Percentiles rank a stretch among this genome's conserved stretches.
phyloP scores from a whole-genome alignment of 2,329 filamentous ascomycete species.

The Bipolaris cookei region DNA sequence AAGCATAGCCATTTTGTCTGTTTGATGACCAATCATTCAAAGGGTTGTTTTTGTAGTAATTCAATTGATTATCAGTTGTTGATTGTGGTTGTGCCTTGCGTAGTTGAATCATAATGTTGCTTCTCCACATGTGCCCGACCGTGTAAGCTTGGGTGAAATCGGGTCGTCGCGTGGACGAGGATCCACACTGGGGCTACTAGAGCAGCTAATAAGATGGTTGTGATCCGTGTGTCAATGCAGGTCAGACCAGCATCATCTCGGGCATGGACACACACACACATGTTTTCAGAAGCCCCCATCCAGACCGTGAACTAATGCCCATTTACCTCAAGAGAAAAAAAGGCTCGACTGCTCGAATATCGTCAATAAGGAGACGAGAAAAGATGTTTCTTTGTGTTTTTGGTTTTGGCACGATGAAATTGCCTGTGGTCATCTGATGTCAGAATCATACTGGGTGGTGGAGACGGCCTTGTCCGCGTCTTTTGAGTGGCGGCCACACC shows the following conservation, averaged over 20 bases:
- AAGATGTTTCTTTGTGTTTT: neutral
- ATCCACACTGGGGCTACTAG: conserved; percentile 16
- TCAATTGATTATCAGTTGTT: neutral
- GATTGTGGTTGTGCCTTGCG: neutral
- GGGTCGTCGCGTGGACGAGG: conserved; percentile 9
- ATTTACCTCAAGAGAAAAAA: conserved; percentile 1
- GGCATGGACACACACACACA: conserved; percentile 10
- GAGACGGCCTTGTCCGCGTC: neutral
- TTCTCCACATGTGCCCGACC: neutral
- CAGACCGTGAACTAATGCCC: conserved; percentile 8
- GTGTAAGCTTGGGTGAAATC: conserved; percentile 5
- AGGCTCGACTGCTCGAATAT: neutral
- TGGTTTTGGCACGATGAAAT: neutral
- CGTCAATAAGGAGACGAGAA: neutral
- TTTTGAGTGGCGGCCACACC: neutral
- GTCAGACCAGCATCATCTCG: conserved; percentile 19
- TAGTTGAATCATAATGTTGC: conserved; percentile 1
- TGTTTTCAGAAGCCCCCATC: conserved; percentile 10
- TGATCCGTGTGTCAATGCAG: conserved; percentile 19
- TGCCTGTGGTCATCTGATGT: neutral
- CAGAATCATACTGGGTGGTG: neutral
- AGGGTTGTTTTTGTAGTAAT: neutral
- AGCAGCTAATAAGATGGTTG: conserved; percentile 15
- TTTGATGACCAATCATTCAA: neutral
- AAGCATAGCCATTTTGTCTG: neutral